Evolutionary conservation across 768 basidiomycete species (phyloP), one percentile per base, ranked within the genome.

Genomic region (Fibroporia radiculosa): DNA sequence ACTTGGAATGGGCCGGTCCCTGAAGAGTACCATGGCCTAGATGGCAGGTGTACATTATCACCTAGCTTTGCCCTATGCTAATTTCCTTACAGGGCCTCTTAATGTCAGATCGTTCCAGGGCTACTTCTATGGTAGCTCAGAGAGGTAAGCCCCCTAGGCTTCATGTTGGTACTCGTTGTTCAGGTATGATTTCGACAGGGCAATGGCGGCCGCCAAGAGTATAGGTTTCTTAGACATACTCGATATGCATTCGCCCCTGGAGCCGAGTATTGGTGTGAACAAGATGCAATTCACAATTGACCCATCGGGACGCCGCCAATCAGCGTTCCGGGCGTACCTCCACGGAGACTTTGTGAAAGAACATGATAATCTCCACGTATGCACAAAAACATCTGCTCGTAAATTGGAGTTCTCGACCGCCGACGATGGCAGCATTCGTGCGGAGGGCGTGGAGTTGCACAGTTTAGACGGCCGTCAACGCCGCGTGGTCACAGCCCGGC

Each of bases 241-340:
- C 7, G 59, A 60, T 36, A 44, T 56, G 6, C 53, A 58, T 48
- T 48, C 53, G 16, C 54, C 55, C 8, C 34, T 42, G 4, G 41
- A 48, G n/a, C 49, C 55, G 13, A 50, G 54, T 1, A 51, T 53
- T 26, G 49, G 53, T 11, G 51, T 49, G 40, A 49, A 40, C n/a
- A 44, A 48, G 1, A 40, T 56, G 24, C 49, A 58, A 36, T 47
- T 55, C 29, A 60, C 59, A 1, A 48, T 60, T 11, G 54, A 56
- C 46, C 41, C 49, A 16, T 10, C 41, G 14, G 48, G 49, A 19
- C 41, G 41, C 14, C 50, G 59, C 0, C 37, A 53, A 6, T 56
- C 55, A 3, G 47, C 59, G 1, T 56, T 51, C 42, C 48, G 45
- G 22, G 56, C 56, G 1, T 60, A 56, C 40, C 42, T 60, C 4